These are phyloP conservation scores for Ceratocystiopsis brevicomis DNA, from an alignment of 2,329 filamentous ascomycete genomes.

Conservation along the genomic window DNA sequence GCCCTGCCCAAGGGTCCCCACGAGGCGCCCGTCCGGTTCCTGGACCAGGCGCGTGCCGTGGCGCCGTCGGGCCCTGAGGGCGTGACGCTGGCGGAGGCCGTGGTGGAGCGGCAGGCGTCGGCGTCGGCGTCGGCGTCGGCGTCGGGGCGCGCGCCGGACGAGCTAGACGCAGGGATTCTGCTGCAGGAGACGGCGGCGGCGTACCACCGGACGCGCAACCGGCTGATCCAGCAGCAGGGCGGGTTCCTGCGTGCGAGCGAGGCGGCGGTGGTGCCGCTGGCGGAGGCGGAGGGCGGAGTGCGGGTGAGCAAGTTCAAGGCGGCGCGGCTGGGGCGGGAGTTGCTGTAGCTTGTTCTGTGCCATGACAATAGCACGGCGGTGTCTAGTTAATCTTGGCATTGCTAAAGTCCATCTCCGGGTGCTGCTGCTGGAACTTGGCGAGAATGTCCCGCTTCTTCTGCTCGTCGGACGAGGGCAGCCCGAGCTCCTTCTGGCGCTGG, in stretches of 20 bases:
- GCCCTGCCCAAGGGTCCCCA: constrained; percentile 22
- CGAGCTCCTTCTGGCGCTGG: constrained; percentile 88
- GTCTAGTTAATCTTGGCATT: constrained; percentile 45
- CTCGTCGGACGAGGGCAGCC: constrained; percentile 78
- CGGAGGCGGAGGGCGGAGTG: constrained; percentile 44
- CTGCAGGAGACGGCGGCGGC: constrained; percentile 63
- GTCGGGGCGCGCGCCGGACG: constrained; percentile 29
- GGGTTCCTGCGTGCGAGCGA: constrained; percentile 62
- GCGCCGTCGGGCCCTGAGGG: constrained; percentile 27
- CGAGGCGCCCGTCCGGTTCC: constrained; percentile 23
- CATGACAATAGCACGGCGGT: not conserved
- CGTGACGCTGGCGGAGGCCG: constrained; percentile 36
- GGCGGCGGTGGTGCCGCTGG: constrained; percentile 44
- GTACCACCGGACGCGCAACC: constrained; percentile 67
- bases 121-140: constrained; percentile 15
- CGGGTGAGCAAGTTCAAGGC: constrained; percentile 58
- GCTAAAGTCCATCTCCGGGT: constrained; percentile 53
- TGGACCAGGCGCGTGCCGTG: constrained; percentile 16
- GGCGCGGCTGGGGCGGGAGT: constrained; percentile 29
- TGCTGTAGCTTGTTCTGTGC: not conserved
- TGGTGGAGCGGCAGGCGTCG: constrained; percentile 39
- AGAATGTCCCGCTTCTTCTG: constrained; percentile 87
- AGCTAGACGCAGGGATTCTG: constrained; percentile 53
- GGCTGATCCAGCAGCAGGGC: constrained; percentile 64
- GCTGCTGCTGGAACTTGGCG: constrained; percentile 75